A percentile compares a stretch with the other conserved stretches of the same genome.
Evolutionary conservation across 2,329 filamentous ascomycete genomes (phyloP).

Genomic region (Alternaria triticina): DNA sequence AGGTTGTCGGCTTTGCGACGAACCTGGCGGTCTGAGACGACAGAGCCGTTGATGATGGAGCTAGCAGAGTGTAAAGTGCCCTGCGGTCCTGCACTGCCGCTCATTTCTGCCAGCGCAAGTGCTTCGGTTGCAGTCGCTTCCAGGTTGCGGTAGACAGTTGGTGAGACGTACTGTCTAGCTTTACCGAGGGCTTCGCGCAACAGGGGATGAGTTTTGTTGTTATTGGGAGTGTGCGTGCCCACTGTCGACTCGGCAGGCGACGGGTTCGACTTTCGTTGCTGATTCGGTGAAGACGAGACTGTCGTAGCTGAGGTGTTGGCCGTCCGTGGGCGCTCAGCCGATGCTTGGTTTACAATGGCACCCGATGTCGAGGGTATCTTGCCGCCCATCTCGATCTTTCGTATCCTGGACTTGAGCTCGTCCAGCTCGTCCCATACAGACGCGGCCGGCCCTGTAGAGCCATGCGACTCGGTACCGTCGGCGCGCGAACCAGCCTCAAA

Average conservation of each 20-base stretch:
- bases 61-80: slow-evolving; percentile 67
- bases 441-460: slow-evolving; percentile 86
- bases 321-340: slow-evolving; percentile 83
- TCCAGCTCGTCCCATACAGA: slow-evolving; percentile 98
- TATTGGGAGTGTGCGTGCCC: slow-evolving; percentile 54
- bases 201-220: slow-evolving; percentile 74
- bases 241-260: slow-evolving; percentile 51
- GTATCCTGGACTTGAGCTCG: slow-evolving; percentile 91
- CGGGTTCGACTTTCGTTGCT: slow-evolving; percentile 61
- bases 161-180: slow-evolving; percentile 71
- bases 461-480: slow-evolving; percentile 75
- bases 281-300: slow-evolving; percentile 86
- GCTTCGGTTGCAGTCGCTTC: slow-evolving; percentile 85
- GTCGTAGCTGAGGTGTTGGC: slow-evolving; percentile 92
- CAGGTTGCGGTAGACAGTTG: slow-evolving; percentile 77
- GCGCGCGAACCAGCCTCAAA: slow-evolving; percentile 39
- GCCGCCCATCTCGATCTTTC: slow-evolving; percentile 86
- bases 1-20: slow-evolving; percentile 91
- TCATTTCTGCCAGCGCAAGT: slow-evolving; percentile 76
- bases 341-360: slow-evolving; percentile 68
- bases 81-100: slow-evolving; percentile 73
- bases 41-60: slow-evolving; percentile 65
- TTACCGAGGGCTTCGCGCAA: slow-evolving; percentile 82
- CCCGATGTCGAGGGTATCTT: slow-evolving; percentile 84
- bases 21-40: slow-evolving; percentile 78